Conservation (phyloP, 1,139 yeast genomes). For the Chernovozyma aurita region DNA sequence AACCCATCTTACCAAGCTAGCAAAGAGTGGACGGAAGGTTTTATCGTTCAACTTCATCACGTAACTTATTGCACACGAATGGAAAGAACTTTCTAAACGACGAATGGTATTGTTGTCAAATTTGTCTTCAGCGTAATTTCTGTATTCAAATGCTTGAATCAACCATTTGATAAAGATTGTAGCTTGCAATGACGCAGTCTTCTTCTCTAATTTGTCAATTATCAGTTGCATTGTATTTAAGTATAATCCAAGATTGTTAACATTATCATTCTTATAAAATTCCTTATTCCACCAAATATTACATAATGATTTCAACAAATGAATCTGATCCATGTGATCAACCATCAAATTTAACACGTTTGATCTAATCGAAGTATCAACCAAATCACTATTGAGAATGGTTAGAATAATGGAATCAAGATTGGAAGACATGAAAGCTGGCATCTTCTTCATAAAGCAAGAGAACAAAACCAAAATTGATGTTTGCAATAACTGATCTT, state of each 20-base stretch:
- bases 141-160: conserved; percentile 66
- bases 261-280: conserved; percentile 32
- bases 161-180: conserved; percentile 69
- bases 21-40: conserved; percentile 88
- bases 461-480: conserved; percentile 71
- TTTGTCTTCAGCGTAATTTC: conserved; percentile 40
- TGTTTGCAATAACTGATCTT: conserved; percentile 44
- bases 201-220: conserved; percentile 66
- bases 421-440: conserved; percentile 76
- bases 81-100: conserved; percentile 74
- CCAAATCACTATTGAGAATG: conserved; percentile 53
- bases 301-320: conserved; percentile 58
- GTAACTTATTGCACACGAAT: conserved; percentile 66
- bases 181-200: conserved; percentile 67
- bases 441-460: conserved; percentile 75
- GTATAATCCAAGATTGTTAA: conserved; percentile 66
- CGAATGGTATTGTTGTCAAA: conserved; percentile 74
- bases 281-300: conserved; percentile 50
- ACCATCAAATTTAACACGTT: conserved; percentile 63
- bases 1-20: conserved; percentile 90
- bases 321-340: conserved; percentile 63
- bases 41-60: conserved; percentile 93
- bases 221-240: conserved; percentile 62
- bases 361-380: conserved; percentile 57
- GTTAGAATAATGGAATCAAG: conserved; percentile 57